A percentile compares a stretch with the other conserved stretches of the same genome.
phyloP scores from a whole-genome alignment of 345 rosid species.

The Trapa bicornis region DNA sequence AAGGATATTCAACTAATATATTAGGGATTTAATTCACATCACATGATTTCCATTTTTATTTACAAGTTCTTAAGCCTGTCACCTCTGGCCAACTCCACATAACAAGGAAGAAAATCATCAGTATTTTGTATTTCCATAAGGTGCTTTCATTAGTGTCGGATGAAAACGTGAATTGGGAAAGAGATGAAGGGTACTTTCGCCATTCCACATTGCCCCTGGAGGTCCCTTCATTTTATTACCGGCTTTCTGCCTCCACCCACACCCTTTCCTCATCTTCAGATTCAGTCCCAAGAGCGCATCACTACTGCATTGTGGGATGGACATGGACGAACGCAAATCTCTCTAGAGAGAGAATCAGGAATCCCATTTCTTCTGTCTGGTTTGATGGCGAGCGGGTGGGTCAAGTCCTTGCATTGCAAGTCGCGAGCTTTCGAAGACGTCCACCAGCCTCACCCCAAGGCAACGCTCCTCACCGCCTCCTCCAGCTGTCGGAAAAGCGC shows the following conservation, averaged over 20 bases:
- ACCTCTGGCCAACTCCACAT: no score
- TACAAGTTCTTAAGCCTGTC: no score
- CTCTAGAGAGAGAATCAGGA: background rate
- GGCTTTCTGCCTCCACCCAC: conserved; percentile 5
- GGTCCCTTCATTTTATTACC: conserved; percentile 18
- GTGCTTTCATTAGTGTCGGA: no score
- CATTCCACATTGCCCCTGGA: conserved; percentile 6
- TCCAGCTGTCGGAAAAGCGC: conserved; percentile 57
- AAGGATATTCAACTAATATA: no score
- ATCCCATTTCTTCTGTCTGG: background rate
- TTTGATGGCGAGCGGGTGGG: conserved; percentile 71
- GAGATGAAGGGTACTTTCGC: conserved; percentile 22
- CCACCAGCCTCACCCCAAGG: conserved; percentile 36
- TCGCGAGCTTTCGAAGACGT: conserved; percentile 91
- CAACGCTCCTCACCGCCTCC: conserved; percentile 24
- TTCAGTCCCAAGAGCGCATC: no score
- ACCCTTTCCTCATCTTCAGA: background rate
- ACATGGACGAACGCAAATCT: conserved; percentile 4
- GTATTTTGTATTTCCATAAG: no score
- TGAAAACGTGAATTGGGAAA: no score
- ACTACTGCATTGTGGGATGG: background rate
- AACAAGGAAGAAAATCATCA: no score
- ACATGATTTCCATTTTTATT: no score
- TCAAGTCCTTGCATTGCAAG: conserved; percentile 84
- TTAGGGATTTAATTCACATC: no score